A percentile compares a stretch with the other conserved stretches of the same genome.
Evolutionary conservation across 768 basidiomycete genomes (phyloP).

Genomic region (Serpula lacrymans): DNA sequence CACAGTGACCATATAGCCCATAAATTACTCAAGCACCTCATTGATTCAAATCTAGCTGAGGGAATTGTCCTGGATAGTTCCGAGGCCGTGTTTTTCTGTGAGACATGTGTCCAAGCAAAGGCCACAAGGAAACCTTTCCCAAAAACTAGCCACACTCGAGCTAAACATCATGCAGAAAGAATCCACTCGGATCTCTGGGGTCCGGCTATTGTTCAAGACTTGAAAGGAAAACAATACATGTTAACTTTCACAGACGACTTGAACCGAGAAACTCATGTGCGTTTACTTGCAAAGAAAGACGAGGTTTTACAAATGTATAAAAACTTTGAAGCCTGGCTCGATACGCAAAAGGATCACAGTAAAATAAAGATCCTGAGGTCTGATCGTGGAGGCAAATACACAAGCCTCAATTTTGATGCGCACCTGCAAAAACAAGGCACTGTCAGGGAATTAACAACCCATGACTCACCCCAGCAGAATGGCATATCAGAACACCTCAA

Average conservation of each 20-base stretch:
- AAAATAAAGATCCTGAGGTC: slow-evolving; percentile 33
- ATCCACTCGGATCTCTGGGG: slow-evolving; percentile 46
- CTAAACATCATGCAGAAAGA: slow-evolving; percentile 13
- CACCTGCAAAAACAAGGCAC: slow-evolving; percentile 37
- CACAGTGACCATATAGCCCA: no score
- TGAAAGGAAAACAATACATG: slow-evolving; percentile 17
- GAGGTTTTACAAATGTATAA: slow-evolving; percentile 29
- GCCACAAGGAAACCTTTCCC: slow-evolving; percentile 29
- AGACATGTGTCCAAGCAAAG: slow-evolving; percentile 44
- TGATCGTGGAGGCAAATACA: slow-evolving; percentile 44
- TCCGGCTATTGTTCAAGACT: slow-evolving; percentile 29
- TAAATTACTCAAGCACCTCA: no score
- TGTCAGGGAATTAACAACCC: slow-evolving; percentile 31
- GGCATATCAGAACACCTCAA: slow-evolving; percentile 41
- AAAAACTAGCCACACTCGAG: slow-evolving; percentile 12
- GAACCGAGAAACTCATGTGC: slow-evolving; percentile 15
- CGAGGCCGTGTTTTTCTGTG: no score
- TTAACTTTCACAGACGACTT: slow-evolving; percentile 27
- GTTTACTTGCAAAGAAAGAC: slow-evolving; percentile 29
- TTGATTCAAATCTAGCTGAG: no score
- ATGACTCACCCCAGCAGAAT: slow-evolving; percentile 43
- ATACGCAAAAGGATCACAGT: slow-evolving; percentile 27
- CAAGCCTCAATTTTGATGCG: slow-evolving; percentile 28
- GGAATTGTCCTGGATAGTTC: no score
- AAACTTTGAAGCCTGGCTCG: slow-evolving; percentile 28